Conservation (phyloP, 495 filamentous ascomycete species). For the Penicillium egyptiacum region DNA sequence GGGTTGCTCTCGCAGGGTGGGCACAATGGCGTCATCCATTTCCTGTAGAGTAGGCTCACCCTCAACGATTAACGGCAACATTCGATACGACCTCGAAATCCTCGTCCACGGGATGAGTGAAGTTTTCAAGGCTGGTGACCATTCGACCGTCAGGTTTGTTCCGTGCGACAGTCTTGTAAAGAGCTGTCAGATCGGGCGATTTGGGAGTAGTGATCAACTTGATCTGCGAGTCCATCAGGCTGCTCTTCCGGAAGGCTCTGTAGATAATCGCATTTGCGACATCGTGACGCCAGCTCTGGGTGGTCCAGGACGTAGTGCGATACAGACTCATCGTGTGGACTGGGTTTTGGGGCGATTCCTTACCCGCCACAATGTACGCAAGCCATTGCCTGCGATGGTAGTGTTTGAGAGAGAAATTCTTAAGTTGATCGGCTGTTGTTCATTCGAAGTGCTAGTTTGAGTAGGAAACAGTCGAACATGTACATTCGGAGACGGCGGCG, state of each 20-base stretch:
- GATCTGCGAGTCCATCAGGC: conserved; percentile 1
- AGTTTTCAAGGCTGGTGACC: conserved; percentile 2
- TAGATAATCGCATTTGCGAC: conserved; percentile 6
- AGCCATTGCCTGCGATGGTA: conserved; percentile 26
- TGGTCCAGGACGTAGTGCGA: conserved; percentile 8
- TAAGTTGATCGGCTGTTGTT: conserved; percentile 26
- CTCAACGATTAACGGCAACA: not conserved
- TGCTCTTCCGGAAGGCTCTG: conserved; percentile 12
- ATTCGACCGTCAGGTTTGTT: not conserved
- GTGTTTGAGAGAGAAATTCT: conserved; percentile 33
- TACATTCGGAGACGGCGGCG: conserved; percentile 22
- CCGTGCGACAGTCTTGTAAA: conserved; percentile 1
- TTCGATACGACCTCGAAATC: not conserved
- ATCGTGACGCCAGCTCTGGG: conserved; percentile 14
- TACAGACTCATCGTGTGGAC: conserved; percentile 11
- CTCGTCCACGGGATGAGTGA: conserved; percentile 5
- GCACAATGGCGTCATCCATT: conserved; percentile 9
- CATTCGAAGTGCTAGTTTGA: conserved; percentile 10
- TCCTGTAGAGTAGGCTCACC: not conserved
- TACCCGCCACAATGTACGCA: conserved; percentile 2
- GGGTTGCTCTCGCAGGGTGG: not conserved
- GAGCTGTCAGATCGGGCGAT: not conserved
- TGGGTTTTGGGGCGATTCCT: not conserved
- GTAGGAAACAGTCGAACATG: conserved; percentile 25
- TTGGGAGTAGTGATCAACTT: conserved; percentile 4